These are phyloP conservation scores for Agaricus subrufescens DNA, from an alignment of 768 basidiomycete genomes.

Conservation along the genomic window DNA sequence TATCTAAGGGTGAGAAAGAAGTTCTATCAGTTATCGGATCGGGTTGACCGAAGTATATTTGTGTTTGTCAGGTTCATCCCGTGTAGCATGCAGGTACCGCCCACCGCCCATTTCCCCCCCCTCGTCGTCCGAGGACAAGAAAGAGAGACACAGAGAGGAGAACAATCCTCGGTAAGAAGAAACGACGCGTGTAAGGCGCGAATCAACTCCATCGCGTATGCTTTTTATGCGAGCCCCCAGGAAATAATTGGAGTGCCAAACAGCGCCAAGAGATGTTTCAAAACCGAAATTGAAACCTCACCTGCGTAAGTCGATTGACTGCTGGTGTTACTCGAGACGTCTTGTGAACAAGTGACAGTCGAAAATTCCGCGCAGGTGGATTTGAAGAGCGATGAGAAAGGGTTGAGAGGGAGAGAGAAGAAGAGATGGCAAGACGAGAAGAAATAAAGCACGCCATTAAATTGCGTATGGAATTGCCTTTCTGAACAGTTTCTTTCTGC, in stretches of 20 bases:
- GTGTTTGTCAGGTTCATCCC: too few species aligned
- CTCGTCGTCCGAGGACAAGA: conserved; percentile 6
- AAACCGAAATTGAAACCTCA: conserved; percentile 1
- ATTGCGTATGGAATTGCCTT: conserved; percentile 7
- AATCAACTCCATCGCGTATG: too few species aligned
- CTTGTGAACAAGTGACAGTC: conserved; percentile 6
- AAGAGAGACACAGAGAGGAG: not conserved
- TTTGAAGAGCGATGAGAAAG: conserved; percentile 3
- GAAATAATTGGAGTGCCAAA: too few species aligned
- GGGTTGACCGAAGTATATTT: too few species aligned
- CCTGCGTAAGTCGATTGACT: conserved; percentile 17
- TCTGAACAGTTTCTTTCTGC: conserved; percentile 2
- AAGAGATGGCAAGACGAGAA: conserved; percentile 2
- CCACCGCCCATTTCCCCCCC: not conserved
- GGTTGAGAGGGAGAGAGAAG: conserved; percentile 6
- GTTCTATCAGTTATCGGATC: not conserved
- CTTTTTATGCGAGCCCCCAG: too few species aligned
- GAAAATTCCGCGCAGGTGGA: not conserved
- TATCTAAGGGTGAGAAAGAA: conserved; percentile 10
- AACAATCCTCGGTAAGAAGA: not conserved
- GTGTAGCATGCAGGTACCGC: too few species aligned
- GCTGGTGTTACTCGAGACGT: not conserved
- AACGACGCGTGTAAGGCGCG: too few species aligned
- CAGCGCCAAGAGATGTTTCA: too few species aligned
- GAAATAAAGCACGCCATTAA: conserved; percentile 17